Conservation (phyloP, 2,329 filamentous ascomycete genomes). For the Phialemonium atrogriseum region DNA sequence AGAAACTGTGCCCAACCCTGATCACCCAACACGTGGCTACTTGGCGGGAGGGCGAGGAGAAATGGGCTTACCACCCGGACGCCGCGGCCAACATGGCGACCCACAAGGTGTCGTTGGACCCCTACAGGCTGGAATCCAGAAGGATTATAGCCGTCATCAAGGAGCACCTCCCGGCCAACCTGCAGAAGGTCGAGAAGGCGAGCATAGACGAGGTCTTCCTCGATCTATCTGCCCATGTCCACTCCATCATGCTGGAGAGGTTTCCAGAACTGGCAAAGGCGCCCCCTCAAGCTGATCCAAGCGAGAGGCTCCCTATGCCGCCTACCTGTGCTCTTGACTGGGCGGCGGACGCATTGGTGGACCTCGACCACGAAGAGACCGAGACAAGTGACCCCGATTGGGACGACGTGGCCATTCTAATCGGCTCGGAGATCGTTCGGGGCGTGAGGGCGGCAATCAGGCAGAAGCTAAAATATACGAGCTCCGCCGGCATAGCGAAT, state of each 20-base stretch:
- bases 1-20: conserved; percentile 76
- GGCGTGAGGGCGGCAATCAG: conserved; percentile 62
- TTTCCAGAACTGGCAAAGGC: conserved; percentile 65
- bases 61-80: conserved; percentile 85
- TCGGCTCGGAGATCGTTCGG: conserved; percentile 84
- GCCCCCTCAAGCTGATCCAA: conserved; percentile 65
- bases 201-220: conserved; percentile 94
- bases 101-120: conserved; percentile 91
- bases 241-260: conserved; percentile 62
- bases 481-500: conserved; percentile 76
- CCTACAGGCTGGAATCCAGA: conserved; percentile 78
- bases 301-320: conserved; percentile 64
- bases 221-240: conserved; percentile 79
- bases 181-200: conserved; percentile 82
- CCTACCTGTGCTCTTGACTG: conserved; percentile 66
- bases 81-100: conserved; percentile 71
- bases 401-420: conserved; percentile 84
- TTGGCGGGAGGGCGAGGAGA: conserved; percentile 84
- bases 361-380: conserved; percentile 61
- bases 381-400: conserved; percentile 84
- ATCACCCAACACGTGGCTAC: conserved; percentile 90
- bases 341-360: conserved; percentile 73
- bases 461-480: conserved; percentile 73
- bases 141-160: conserved; percentile 76
- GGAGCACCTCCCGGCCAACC: conserved; percentile 53